phyloP scores from a whole-genome alignment of 2,329 filamentous ascomycete species.

The Bipolaris gigantea region DNA sequence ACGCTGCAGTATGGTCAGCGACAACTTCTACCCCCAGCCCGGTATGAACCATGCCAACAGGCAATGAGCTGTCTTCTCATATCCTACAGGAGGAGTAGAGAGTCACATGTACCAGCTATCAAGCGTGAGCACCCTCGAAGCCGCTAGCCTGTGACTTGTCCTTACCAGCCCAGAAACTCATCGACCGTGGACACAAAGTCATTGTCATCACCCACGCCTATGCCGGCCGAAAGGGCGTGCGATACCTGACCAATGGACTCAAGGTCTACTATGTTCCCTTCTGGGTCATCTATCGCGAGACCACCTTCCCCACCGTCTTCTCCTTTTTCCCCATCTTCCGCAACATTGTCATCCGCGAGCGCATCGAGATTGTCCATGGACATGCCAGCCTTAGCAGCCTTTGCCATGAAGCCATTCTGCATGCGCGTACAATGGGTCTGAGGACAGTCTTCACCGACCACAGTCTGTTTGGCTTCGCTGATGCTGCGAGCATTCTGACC shows the following conservation, averaged over 20 bases:
- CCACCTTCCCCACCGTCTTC: slow-evolving; percentile 95
- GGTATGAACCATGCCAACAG: slow-evolving; percentile 48
- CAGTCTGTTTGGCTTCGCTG: slow-evolving; percentile 94
- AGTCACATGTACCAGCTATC: slow-evolving; percentile 98
- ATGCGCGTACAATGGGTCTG: slow-evolving; percentile 93
- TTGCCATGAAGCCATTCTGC: slow-evolving; percentile 91
- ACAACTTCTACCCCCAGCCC: slow-evolving; percentile 98
- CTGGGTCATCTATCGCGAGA: slow-evolving; percentile 89
- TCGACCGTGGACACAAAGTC: slow-evolving; percentile 96
- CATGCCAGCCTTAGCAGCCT: slow-evolving; percentile 91
- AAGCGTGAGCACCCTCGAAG: slow-evolving; percentile 53
- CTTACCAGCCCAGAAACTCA: slow-evolving; percentile 68
- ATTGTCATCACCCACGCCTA: slow-evolving; percentile 97
- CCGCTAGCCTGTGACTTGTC: neutral
- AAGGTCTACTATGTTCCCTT: slow-evolving; percentile 99
- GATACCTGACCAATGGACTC: slow-evolving; percentile 94
- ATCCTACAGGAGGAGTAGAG: slow-evolving; percentile 73
- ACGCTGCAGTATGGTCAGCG: slow-evolving; percentile 79
- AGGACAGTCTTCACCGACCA: slow-evolving; percentile 97
- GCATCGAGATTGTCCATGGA: slow-evolving; percentile 97
- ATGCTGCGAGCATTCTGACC: slow-evolving; percentile 91
- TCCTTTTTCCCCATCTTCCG: slow-evolving; percentile 98
- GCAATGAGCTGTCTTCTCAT: slow-evolving; percentile 23
- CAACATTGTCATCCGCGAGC: slow-evolving; percentile 91
- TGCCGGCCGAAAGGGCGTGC: slow-evolving; percentile 83